Base-by-base conservation (phyloP, 1,139 yeast genomes). In the Nakaseomyces glabratus region DNA sequence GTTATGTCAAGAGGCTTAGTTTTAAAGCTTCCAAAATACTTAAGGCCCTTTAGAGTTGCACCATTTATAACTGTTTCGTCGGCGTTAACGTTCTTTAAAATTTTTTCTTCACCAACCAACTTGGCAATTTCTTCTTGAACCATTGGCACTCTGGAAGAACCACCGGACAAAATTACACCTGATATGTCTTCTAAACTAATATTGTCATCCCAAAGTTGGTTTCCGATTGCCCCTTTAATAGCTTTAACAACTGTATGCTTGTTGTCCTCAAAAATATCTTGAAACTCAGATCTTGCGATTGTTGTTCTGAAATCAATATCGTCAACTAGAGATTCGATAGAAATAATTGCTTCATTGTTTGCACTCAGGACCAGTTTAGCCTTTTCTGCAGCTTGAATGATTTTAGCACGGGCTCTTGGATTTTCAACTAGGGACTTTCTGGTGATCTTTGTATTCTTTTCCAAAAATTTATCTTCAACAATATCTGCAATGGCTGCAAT, bases 41-140 rank as follows among this genome's bases (percentile, higher is more conserved):
- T 71, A 35, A 86, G 81, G 10, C 93, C 98, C 43, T 86, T 71
- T 32, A 82, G 63, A 10, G 95, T 76, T 4, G 93, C 76, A 36
- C 99, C 99, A 51, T 84, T 67, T 10, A 86, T 95, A 40, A 85
- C 86, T 40, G 96, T 77, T 60, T 90, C 99, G 60, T 90, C 99
- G 0, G 98, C 93, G 57, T 90, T 90, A 33, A 93, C 94, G 37
- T 80, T 84, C 57, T 80, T 86, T n/a, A 95, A 70, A 33, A 93
- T 65, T 37, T 67, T 63, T 2, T 71, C 76, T 20, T 74, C 76
- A 2, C 78, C 78, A 28, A 79, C 62, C 31, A 81, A 65, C 4
- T 69, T 57, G 4, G 62, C 51, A 40, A 80, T 59, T 36, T 68
- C 71, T 32, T 69, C 65, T 57, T 85, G 93, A 35, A 90, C 79